A percentile compares a stretch with the other conserved stretches of the same genome.
Evolutionary conservation across 768 basidiomycete genomes (phyloP).

Genomic region (Tricholoma sp.): DNA sequence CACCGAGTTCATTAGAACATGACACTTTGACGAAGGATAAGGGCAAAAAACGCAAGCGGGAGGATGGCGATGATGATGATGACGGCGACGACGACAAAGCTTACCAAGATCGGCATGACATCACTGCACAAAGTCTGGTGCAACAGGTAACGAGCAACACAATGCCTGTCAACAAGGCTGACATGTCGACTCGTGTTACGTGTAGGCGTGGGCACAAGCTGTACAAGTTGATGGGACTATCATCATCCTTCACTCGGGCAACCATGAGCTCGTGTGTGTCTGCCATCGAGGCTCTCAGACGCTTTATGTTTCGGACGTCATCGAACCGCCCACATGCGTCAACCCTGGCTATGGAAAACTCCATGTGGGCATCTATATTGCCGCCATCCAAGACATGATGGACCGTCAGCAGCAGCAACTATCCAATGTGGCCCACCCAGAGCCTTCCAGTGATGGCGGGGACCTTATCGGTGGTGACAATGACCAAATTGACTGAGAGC

Average conservation of each 20-base stretch:
- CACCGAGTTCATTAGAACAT: not conserved
- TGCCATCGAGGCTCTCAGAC: constrained; percentile 5
- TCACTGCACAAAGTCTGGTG: constrained; percentile 11
- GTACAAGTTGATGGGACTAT: constrained; percentile 1
- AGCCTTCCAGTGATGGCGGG: not conserved
- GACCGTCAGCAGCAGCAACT: constrained; percentile 9
- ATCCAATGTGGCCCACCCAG: constrained; percentile 1
- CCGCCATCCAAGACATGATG: constrained; percentile 16
- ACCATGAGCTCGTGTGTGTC: constrained; percentile 1
- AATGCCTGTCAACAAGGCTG: not conserved
- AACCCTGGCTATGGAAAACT: constrained; percentile 18
- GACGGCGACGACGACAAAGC: constrained; percentile 1
- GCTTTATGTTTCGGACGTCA: constrained; percentile 1
- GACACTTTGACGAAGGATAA: not conserved
- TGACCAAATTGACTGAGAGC: not conserved
- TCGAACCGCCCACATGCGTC: constrained; percentile 4
- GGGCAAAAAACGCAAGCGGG: not conserved
- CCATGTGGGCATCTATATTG: constrained; percentile 14
- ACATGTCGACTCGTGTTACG: constrained; percentile 6
- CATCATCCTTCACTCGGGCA: constrained; percentile 4
- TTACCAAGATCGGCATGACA: constrained; percentile 3
- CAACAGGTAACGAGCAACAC: constrained; percentile 13
- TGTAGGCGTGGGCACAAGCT: constrained; percentile 5
- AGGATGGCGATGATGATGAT: not conserved
- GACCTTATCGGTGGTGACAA: constrained; percentile 6